Conservation (phyloP, 2,329 filamentous ascomycete species). For the Clarireedia homoeocarpa region DNA sequence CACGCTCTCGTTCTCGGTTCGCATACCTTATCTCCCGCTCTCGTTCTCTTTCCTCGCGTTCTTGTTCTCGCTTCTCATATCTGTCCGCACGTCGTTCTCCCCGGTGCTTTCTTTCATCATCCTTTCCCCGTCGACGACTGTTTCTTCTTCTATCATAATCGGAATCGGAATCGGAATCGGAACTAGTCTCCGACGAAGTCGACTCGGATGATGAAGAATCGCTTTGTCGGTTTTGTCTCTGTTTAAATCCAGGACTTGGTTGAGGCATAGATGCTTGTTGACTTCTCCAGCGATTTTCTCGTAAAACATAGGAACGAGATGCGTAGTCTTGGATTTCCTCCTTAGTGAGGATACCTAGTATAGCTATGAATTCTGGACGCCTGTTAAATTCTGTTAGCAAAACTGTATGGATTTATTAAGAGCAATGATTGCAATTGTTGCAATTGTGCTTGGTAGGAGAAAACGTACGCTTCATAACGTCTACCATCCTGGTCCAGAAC, state of each 20-base stretch:
- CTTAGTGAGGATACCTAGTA: slow-evolving; percentile 46
- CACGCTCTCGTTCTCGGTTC: no score
- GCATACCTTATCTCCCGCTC: no score
- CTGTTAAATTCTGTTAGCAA: slow-evolving; percentile 12
- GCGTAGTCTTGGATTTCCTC: slow-evolving; percentile 47
- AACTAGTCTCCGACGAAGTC: background rate
- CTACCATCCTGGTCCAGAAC: slow-evolving; percentile 47
- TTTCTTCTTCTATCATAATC: background rate
- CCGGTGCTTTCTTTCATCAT: background rate
- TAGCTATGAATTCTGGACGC: slow-evolving; percentile 50
- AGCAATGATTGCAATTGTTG: background rate
- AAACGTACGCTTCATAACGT: slow-evolving; percentile 46
- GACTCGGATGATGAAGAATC: background rate
- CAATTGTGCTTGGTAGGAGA: background rate
- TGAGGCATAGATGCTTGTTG: background rate
- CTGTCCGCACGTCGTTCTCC: background rate
- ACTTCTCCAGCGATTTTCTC: slow-evolving; percentile 23
- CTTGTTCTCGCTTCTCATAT: background rate
- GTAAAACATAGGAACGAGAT: slow-evolving; percentile 32
- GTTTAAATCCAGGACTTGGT: background rate
- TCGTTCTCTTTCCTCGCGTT: no score
- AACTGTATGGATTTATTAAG: background rate
- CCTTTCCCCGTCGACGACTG: background rate
- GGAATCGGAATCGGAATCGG: background rate
- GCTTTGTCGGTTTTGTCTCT: background rate